A percentile compares a stretch with the other conserved stretches of the same genome.
Conservation (phyloP, 352 stramenopile genomes). For the Aphanomyces euteiches region DNA sequence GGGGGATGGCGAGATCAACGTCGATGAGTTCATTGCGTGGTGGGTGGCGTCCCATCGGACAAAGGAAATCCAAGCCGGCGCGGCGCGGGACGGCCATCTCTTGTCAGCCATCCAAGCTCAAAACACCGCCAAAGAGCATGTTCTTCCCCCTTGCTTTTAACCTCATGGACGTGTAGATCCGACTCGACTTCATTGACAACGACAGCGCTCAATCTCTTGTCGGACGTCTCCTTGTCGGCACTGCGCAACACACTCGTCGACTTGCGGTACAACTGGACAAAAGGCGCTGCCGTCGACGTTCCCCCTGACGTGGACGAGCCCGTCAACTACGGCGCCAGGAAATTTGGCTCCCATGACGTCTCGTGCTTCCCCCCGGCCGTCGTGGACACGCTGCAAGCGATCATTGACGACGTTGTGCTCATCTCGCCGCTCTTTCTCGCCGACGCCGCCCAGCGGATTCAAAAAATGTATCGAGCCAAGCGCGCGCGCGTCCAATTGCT, state of each 20-base stretch:
- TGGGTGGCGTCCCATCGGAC: constrained; percentile 24
- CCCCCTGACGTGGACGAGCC: not conserved
- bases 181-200: too few relatives aligned
- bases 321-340: constrained; percentile 11
- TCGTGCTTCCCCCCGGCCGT: constrained; percentile 62
- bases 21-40: constrained; percentile 31
- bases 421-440: constrained; percentile 38
- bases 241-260: constrained; percentile 19
- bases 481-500: constrained; percentile 42
- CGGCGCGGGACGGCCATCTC: constrained; percentile 24
- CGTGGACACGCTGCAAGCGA: constrained; percentile 45
- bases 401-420: constrained; percentile 41
- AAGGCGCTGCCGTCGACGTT: not conserved
- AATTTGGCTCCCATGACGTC: constrained; percentile 47
- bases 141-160: not conserved
- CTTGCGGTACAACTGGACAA: constrained; percentile 22
- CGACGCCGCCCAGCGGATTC: constrained; percentile 56
- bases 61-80: constrained; percentile 15
- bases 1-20: constrained; percentile 20
- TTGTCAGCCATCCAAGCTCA: constrained; percentile 13
- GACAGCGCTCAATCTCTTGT: constrained; percentile 2
- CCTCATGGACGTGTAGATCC: not conserved
- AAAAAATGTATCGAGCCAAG: constrained; percentile 47
- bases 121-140: not conserved
- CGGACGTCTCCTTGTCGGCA: constrained; percentile 7